Evolutionary conservation across 164 flowering plant genomes (phyloP), one percentile per base, ranked within the genome.

Genomic region (Vitis rupestris): DNA sequence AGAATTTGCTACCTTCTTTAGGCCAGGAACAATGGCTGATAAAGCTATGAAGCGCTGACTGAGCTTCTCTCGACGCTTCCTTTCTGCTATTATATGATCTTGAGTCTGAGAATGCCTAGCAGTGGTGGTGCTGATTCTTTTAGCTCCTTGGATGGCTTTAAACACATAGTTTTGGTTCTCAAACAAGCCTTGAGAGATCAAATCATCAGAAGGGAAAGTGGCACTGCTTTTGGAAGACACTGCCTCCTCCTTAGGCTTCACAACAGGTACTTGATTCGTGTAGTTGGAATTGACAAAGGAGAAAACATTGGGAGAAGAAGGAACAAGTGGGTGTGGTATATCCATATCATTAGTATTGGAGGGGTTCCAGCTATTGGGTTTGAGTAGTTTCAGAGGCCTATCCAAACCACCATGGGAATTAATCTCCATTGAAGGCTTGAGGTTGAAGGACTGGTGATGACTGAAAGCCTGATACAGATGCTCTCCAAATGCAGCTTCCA

Each of bases 11-110:
- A 92, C 97, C 95, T 92, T 90, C 74, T 87, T 88, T 3, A 92
- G 82, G 65, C 93, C 95, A 19, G 97, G 97, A 68, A 92, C 72
- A 29, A 90, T 37, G 17, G 94, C 88, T 61, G 95, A 92, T 15
- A 92, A 72, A 63, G 94, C 90, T 8, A 88, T 85, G 74, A 92
- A 90, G 30, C 82, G 75, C 74, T 90, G 90, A 73, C 85, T 88
- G 63, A 92, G 93, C 78, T 88, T 90, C 75, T 90, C 95, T 54
- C 97, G 66, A 27, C 97, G 76, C 64, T 83, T 90, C 71, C 95
- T 85, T 74, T 92, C 97, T 12, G 97, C 94, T 6, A 90, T 56
- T 17, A 87, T 76, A 62, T 92, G 97, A 68, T 90, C 93, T 69
- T 80, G 85, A 50, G 86, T 56, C 17, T 75, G 80, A 29, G 87